Percentiles rank a stretch among this genome's conserved stretches.
phyloP scores from a whole-genome alignment of 192 early-diverging fungal genomes.

The Podila horticola region DNA sequence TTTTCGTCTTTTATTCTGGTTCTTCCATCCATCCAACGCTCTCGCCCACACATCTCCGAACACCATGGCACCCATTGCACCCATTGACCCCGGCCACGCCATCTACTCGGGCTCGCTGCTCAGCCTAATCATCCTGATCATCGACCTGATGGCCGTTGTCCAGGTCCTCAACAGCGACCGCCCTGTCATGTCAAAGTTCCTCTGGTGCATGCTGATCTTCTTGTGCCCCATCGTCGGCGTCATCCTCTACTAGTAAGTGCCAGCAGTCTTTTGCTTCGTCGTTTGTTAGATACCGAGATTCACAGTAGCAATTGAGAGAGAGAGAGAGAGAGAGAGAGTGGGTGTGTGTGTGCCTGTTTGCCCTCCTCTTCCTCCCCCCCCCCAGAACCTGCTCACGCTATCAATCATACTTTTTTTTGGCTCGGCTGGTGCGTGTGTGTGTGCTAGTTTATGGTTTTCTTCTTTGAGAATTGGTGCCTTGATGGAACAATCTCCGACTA shows the following conservation, averaged over 20 bases:
- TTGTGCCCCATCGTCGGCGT: slow-evolving; percentile 37
- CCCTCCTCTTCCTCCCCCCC: too few species aligned
- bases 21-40: not conserved
- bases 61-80: not conserved
- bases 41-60: not conserved
- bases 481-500: too few species aligned
- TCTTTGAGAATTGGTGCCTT: too few species aligned
- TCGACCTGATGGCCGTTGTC: slow-evolving; percentile 34
- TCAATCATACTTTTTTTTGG: too few species aligned
- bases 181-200: slow-evolving; percentile 26
- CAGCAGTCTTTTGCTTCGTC: not conserved
- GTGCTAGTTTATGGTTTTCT: too few species aligned
- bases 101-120: slow-evolving; percentile 30
- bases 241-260: slow-evolving; percentile 37
- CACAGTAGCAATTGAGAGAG: too few species aligned
- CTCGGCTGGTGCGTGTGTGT: too few species aligned
- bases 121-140: slow-evolving; percentile 28
- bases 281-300: not conserved
- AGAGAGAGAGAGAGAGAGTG: too few species aligned
- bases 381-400: too few species aligned
- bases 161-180: slow-evolving; percentile 35
- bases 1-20: not conserved
- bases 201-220: slow-evolving; percentile 48
- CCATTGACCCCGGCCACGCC: slow-evolving; percentile 15
- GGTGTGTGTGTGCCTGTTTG: not conserved